Base-by-base conservation (phyloP, 495 filamentous ascomycete species). In the Thozetella sp. region DNA sequence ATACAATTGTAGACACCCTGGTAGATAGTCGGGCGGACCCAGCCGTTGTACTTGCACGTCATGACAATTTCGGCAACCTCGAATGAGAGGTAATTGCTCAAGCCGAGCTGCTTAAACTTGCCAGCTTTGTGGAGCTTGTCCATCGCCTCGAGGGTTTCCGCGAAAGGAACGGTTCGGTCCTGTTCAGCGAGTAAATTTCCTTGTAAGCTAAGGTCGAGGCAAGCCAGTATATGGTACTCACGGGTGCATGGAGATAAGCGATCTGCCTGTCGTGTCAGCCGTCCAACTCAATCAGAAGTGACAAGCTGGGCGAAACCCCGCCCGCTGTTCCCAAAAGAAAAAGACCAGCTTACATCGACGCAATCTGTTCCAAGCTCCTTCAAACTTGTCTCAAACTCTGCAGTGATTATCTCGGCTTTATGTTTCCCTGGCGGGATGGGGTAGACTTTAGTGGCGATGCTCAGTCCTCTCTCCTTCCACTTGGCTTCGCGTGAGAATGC, bases 31-130 rank as follows among this genome's bases (percentile, higher is more conserved):
- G 88, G 86, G 15, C 80, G 79, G 37, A 88, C 81, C 82, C 84
- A 90, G 9, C 87, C 87, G 54, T 86, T 81, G 70, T 86, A 82
- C 54, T 84, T 83, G 71, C 90, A 93, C 30, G 85, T 81, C 59
- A 88, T 89, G 6, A 86, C 89, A 20, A 93, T 80, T 74, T 95
- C 92, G 1, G 92, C 91, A 1, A 96, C 90, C 68, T 96, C 91
- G 71, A 89, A 93, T 11, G 91, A 83, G 1, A 91, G 86, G 65
- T 81, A 96, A 70, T 94, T 96, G 57, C 82, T 86, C 55, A 96
- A 66, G 2, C 90, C 91, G 2, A 96, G 71, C 57, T 87, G 78
- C 19, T 87, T 83, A 72, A 96, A 95, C 63, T 93, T 94, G 10
- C 92, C 91, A 62, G 88, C 81, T 67, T 89, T 87, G 70, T 94